phyloP scores from a whole-genome alignment of 2,329 filamentous ascomycete species.

The Talaromyces sp. region DNA sequence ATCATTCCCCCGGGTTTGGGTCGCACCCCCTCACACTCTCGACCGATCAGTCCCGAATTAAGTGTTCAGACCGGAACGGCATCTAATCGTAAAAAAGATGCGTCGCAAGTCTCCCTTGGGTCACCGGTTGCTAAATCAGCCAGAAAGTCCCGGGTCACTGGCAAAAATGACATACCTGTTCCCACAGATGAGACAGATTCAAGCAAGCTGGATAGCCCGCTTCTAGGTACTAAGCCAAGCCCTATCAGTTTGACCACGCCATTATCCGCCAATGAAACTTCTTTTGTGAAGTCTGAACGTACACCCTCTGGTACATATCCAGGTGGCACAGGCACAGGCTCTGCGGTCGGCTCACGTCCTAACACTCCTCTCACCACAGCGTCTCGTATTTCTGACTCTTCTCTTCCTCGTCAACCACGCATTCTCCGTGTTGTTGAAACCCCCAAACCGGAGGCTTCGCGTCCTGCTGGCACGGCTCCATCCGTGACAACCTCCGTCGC shows the following conservation, averaged over 20 bases:
- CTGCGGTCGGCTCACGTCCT: conserved; percentile 50
- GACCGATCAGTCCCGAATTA: conserved; percentile 31
- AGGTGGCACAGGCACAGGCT: conserved; percentile 31
- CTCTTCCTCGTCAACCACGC: conserved; percentile 46
- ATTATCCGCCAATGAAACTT: conserved; percentile 21
- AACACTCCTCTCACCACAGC: conserved; percentile 48
- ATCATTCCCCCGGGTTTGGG: conserved; percentile 33
- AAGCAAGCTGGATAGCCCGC: conserved; percentile 14
- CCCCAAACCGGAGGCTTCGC: conserved; percentile 53
- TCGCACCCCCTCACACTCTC: conserved; percentile 34
- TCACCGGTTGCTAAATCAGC: conserved; percentile 25
- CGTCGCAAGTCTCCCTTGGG: conserved; percentile 44
- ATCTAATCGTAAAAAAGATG: conserved; percentile 32
- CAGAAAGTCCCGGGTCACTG: neutral
- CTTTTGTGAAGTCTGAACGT: conserved; percentile 29
- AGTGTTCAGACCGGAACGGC: conserved; percentile 23
- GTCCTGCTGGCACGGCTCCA: conserved; percentile 34
- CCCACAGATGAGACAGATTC: conserved; percentile 21
- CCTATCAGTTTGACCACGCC: conserved; percentile 40
- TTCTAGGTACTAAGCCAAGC: conserved; percentile 29
- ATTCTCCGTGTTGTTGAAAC: conserved; percentile 62
- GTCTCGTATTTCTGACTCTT: conserved; percentile 43
- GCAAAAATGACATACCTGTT: conserved; percentile 7
- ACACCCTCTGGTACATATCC: conserved; percentile 23
- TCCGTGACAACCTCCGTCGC: conserved; percentile 35